Percentiles rank a stretch among this genome's conserved stretches.
Evolutionary conservation across 2,329 filamentous ascomycete species (phyloP).

Genomic region (Fusarium tuaranense): DNA sequence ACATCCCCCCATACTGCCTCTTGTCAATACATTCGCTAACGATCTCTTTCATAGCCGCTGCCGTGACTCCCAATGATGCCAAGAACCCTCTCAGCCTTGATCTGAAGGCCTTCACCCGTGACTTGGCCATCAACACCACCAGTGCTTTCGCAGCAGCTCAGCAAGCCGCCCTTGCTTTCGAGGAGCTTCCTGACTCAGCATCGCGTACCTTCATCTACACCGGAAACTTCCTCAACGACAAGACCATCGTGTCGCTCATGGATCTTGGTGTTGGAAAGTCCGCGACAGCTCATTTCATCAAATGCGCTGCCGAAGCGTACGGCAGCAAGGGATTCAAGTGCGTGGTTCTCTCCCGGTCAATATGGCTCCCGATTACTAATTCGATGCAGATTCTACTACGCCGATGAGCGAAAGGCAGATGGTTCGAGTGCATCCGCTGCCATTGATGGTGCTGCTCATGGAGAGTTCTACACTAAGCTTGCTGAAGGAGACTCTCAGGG

Average conservation of each 20-base stretch:
- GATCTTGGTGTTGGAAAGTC: conserved; percentile 54
- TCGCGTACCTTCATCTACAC: conserved; percentile 59
- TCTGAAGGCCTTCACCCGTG: conserved; percentile 3
- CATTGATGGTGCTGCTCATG: conserved; percentile 57
- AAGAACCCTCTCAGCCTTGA: conserved; percentile 11
- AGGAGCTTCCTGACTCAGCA: conserved; percentile 45
- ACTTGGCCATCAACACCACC: conserved; percentile 31
- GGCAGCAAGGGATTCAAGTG: conserved; percentile 50
- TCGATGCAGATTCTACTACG: conserved; percentile 61
- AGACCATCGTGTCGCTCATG: conserved; percentile 44
- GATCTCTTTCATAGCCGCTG: conserved; percentile 6
- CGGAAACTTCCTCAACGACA: conserved; percentile 54
- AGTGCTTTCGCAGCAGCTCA: conserved; percentile 51
- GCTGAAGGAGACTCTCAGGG: conserved; percentile 55
- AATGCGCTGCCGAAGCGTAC: conserved; percentile 47
- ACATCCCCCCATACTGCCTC: not conserved
- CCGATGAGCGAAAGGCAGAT: conserved; percentile 58
- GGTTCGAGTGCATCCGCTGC: conserved; percentile 46
- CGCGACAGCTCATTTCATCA: conserved; percentile 48
- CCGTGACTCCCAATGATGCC: conserved; percentile 22
- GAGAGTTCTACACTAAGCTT: conserved; percentile 54
- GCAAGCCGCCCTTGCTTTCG: conserved; percentile 48
- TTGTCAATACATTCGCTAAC: no score
- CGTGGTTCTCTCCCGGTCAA: conserved; percentile 1
- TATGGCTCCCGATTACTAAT: not conserved